Evolutionary conservation across 2,329 filamentous ascomycete species (phyloP).

Genomic region (Herpotrichia juniperi): DNA sequence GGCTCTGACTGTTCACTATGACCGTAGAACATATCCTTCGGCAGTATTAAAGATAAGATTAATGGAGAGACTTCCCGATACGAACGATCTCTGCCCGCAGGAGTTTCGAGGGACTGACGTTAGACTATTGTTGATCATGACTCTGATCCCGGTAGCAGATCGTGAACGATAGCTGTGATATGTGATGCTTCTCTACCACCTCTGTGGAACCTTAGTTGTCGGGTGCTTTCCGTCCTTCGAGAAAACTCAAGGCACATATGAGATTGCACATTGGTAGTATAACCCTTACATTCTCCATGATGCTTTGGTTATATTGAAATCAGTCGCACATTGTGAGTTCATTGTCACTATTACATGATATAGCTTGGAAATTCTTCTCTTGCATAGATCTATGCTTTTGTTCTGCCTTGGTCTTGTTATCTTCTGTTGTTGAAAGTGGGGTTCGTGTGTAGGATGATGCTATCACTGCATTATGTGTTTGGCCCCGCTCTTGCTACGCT

Average conservation of each 20-base stretch:
- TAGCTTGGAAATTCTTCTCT: background rate
- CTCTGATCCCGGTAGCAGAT: background rate
- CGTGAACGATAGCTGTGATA: background rate
- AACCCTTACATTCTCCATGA: too few species aligned
- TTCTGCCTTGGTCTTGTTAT: background rate
- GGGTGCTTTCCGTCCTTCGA: too few species aligned
- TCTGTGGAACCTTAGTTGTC: too few species aligned
- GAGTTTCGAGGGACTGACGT: background rate
- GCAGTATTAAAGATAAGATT: constrained; percentile 1
- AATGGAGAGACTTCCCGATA: background rate
- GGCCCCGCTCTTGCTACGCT: background rate
- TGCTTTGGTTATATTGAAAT: too few species aligned
- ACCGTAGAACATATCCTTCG: background rate
- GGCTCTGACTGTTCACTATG: background rate
- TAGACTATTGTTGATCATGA: background rate
- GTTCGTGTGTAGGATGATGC: background rate
- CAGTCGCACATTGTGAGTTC: too few species aligned
- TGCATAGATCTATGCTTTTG: background rate
- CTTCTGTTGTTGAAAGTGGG: constrained; percentile 3
- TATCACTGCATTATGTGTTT: constrained; percentile 5
- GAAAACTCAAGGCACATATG: too few species aligned
- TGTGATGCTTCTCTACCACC: too few species aligned
- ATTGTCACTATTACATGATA: background rate
- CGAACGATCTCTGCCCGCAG: background rate
- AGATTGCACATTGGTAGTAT: too few species aligned